Evolutionary conservation across 176 grass and related monocot species (phyloP).

Genomic region (Hyparrhenia diplandra): DNA sequence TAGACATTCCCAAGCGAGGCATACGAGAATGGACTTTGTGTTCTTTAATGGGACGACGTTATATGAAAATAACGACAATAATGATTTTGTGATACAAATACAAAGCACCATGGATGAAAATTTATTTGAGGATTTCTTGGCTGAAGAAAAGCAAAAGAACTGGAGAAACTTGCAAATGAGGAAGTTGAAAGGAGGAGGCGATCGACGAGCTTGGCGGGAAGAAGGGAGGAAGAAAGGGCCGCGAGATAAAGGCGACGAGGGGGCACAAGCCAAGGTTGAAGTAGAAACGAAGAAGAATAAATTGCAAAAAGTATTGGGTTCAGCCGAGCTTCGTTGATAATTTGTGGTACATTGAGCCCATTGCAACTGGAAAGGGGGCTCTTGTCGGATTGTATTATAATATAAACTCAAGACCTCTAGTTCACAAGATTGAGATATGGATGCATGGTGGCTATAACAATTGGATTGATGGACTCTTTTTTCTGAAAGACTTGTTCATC

Average conservation of each 20-base stretch:
- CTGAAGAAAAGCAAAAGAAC: slow-evolving; percentile 62
- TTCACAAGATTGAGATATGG: slow-evolving; percentile 67
- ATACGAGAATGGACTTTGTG: slow-evolving; percentile 83
- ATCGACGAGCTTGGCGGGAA: slow-evolving; percentile 41
- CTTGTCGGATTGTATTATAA: slow-evolving; percentile 72
- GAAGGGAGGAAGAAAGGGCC: slow-evolving; percentile 52
- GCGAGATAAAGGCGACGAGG: slow-evolving; percentile 46
- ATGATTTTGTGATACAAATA: slow-evolving; percentile 65
- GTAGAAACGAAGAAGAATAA: slow-evolving; percentile 52
- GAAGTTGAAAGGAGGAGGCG: slow-evolving; percentile 71
- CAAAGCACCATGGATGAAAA: slow-evolving; percentile 73
- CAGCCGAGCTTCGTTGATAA: slow-evolving; percentile 37
- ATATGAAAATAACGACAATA: slow-evolving; percentile 78
- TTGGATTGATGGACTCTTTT: slow-evolving; percentile 77
- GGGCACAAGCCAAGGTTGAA: slow-evolving; percentile 60
- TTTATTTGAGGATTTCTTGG: slow-evolving; percentile 66
- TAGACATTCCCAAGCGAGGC: slow-evolving; percentile 76
- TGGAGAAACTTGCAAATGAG: slow-evolving; percentile 62
- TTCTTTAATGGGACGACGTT: slow-evolving; percentile 64
- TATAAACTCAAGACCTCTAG: slow-evolving; percentile 40
- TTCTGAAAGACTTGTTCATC: slow-evolving; percentile 50
- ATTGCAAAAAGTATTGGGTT: slow-evolving; percentile 31
- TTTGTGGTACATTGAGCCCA: slow-evolving; percentile 74
- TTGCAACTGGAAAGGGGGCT: slow-evolving; percentile 32
- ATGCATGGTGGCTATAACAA: slow-evolving; percentile 87